Evolutionary conservation across 257 asterid species (phyloP), one percentile per base, ranked within the genome.

Genomic region (Leonotis leonurus): DNA sequence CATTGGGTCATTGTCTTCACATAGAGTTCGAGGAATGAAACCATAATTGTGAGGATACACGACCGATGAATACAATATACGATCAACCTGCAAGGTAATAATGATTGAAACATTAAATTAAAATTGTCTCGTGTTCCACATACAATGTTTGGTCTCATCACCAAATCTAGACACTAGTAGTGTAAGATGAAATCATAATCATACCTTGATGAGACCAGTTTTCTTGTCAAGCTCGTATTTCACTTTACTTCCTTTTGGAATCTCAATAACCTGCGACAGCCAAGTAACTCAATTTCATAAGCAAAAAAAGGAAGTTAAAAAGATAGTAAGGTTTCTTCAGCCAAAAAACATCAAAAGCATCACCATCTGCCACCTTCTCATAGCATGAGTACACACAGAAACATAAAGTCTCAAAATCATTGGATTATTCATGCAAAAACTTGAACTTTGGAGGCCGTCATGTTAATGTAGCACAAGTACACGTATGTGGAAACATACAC

Each of bases 1-100:
- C 81, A 83, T 80, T 12, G 90, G 90, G 69, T 83, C 90, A 67
- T 74, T 80, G 60, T 83, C 90, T 78, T 83, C 90, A 64, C 90
- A 80, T 2, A 83, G 68, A 0, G 90, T 77, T 12, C 86, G 81
- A 27, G 90, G 90, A 55, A 83, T 80, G 75, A 80, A 80, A 17
- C 90, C 90, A 25, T 83, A 80, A 18, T 83, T 83, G 69, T 83
- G 86, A 16, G 90, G 90, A 59, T 83, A 83, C 24, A 83, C 90
- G 14, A 83, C 85, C 0, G 90, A 83, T 7, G 90, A 83, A 44
- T 83, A 83, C 35, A 83, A 30, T 33, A 83, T 58, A 45, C 90
- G 90, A 70, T 83, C 90, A 59, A 83, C 90, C 90, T 83, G 69
- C 70, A 53, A 21, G 13, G 14, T 9, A 51, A 33, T n/a, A n/a